Percentiles rank a stretch among this genome's conserved stretches.
These are phyloP conservation scores for Geotrichum armillariae DNA, from an alignment of 1,139 yeast species.

Conservation along the genomic window DNA sequence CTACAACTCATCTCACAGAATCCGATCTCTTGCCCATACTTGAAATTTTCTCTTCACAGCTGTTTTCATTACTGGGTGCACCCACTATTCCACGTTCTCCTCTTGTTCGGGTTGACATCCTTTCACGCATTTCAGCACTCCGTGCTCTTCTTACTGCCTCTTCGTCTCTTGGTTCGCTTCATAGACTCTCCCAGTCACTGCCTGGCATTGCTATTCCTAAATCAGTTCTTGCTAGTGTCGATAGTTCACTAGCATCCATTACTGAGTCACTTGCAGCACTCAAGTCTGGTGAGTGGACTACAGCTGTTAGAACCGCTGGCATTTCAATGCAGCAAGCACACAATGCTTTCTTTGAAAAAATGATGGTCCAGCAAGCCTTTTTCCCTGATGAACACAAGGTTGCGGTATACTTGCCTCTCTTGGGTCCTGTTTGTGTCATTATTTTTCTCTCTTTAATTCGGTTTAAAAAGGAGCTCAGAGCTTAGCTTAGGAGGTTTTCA, in stretches of 20 bases:
- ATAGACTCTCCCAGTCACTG: slow-evolving; percentile 65
- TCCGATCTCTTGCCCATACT: slow-evolving; percentile 57
- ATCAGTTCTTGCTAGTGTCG: slow-evolving; percentile 52
- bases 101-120: slow-evolving; percentile 60
- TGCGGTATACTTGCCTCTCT: slow-evolving; percentile 85
- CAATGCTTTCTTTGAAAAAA: slow-evolving; percentile 84
- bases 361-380: slow-evolving; percentile 91
- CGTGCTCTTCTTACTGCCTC: slow-evolving; percentile 52
- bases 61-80: slow-evolving; percentile 71
- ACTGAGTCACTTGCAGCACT: slow-evolving; percentile 40
- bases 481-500: no score
- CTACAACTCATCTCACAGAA: slow-evolving; percentile 38
- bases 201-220: slow-evolving; percentile 82
- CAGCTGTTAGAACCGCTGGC: slow-evolving; percentile 57
- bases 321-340: slow-evolving; percentile 59
- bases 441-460: slow-evolving; percentile 51
- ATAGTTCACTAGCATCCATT: slow-evolving; percentile 43
- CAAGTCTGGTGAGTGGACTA: slow-evolving; percentile 41
- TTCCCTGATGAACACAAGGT: slow-evolving; percentile 94
- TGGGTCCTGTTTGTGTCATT: slow-evolving; percentile 82
- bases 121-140: slow-evolving; percentile 57
- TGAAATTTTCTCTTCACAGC: slow-evolving; percentile 72
- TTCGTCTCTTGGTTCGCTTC: slow-evolving; percentile 67
- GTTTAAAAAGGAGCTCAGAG: slow-evolving; percentile 5
- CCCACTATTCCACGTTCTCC: slow-evolving; percentile 56